Percentiles rank a stretch among this genome's conserved stretches.
These are phyloP conservation scores for Dendrothele bispora DNA, from an alignment of 768 basidiomycete species.

Conservation along the genomic window DNA sequence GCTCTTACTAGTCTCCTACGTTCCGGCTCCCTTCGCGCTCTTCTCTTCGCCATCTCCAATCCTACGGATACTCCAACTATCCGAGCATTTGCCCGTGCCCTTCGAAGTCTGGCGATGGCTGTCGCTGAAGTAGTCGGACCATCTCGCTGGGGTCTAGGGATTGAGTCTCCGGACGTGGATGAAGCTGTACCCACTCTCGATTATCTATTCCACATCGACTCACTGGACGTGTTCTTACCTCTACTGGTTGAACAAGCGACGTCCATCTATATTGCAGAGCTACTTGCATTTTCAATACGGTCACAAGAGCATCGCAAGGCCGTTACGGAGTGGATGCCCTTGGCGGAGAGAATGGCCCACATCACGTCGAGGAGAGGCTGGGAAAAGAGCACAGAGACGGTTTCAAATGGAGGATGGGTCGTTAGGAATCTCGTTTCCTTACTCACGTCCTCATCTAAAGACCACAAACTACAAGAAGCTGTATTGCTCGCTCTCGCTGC, in stretches of 20 bases:
- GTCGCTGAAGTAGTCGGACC: conserved; percentile 72
- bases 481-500: conserved; percentile 63
- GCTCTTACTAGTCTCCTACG: conserved; percentile 58
- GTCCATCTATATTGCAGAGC: conserved; percentile 53
- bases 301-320: conserved; percentile 45
- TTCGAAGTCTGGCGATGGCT: conserved; percentile 58
- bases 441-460: conserved; percentile 28
- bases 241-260: conserved; percentile 47
- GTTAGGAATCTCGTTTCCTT: conserved; percentile 49
- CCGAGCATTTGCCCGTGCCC: conserved; percentile 57
- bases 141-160: conserved; percentile 61
- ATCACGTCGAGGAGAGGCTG: conserved; percentile 66
- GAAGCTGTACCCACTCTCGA: conserved; percentile 4
- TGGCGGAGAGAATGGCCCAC: conserved; percentile 51
- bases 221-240: conserved; percentile 68
- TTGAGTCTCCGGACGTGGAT: conserved; percentile 31
- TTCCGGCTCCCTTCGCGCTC: conserved; percentile 55
- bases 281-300: conserved; percentile 55
- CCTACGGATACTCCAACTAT: conserved; percentile 32
- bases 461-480: conserved; percentile 61
- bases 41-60: conserved; percentile 61
- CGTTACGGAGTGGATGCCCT: conserved; percentile 65
- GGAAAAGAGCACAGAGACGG: conserved; percentile 50
- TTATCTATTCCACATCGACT: conserved; percentile 42
- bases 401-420: conserved; percentile 53